These are phyloP conservation scores for Sarocladium oryzae DNA, from an alignment of 2,329 filamentous ascomycete genomes.

Conservation along the genomic window DNA sequence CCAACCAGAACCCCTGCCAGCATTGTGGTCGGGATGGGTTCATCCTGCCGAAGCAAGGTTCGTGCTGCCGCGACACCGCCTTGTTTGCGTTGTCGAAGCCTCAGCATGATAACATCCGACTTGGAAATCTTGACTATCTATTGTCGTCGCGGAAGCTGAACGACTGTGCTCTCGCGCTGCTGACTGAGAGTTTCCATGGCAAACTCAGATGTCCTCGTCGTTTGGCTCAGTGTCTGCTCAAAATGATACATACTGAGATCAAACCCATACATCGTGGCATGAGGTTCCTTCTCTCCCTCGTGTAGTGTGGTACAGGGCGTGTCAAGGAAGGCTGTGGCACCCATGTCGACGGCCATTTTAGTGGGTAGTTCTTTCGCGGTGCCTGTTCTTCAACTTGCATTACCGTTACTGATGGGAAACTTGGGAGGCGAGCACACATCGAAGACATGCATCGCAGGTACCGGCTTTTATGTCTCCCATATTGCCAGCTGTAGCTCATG, in stretches of 20 bases:
- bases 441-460: constrained; percentile 21
- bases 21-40: constrained; percentile 11
- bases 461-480: constrained; percentile 16
- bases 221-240: background rate
- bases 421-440: constrained; percentile 22
- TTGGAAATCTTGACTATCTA: constrained; percentile 18
- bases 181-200: background rate
- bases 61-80: background rate
- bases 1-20: constrained; percentile 18
- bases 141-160: constrained; percentile 20
- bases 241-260: background rate
- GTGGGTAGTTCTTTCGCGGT: background rate
- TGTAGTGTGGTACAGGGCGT: background rate
- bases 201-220: background rate
- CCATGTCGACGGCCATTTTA: background rate
- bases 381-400: background rate
- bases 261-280: background rate
- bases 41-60: constrained; percentile 10
- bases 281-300: background rate
- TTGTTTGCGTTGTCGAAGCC: constrained; percentile 14
- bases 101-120: constrained; percentile 22
- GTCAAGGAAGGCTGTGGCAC: background rate
- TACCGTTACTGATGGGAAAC: constrained; percentile 11
- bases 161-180: constrained; percentile 13
- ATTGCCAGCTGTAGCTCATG: constrained; percentile 19